Base-by-base conservation (phyloP, 441 rosid genomes). In the Melastoma candidum region DNA sequence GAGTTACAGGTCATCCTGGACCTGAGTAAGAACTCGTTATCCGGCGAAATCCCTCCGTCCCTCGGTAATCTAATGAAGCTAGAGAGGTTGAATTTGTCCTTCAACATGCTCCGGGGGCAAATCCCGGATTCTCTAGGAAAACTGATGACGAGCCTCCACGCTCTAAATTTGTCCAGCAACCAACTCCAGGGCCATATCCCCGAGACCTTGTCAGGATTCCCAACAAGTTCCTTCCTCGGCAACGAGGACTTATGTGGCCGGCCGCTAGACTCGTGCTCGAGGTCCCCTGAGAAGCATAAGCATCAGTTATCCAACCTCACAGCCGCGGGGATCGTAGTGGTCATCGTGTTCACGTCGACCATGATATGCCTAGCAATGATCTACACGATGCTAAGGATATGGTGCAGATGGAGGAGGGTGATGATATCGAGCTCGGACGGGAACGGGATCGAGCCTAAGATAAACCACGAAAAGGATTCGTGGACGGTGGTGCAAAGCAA, bases 1-100 rank as follows among this genome's bases (percentile, higher is more conserved):
- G 95, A 88, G 58, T 73, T 90, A 46, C 96, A 92, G 72, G 94
- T 85, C 56, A 82, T 76, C 59, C 53, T 92, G 58, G 97, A 88
- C 57, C 71, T 87, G 48, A 85, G 98, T 64, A 61, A 64, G 48
- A 92, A 92, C 63, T 72, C 63, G 17, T 56, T 90, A 27, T 68
- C 84, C 0, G 94, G 89, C 10, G 48, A 69, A 46, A 85, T 92
- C 39, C 98, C 95, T 9, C 47, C 79, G 0, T 75, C 87, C 24
- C 73, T 92, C 0, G 89, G 94, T 7, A 73, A 57, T 59, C 77
- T 92, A 12, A 44, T 64, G 26, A 87, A 85, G 78, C 63, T 92
- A 50, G 94, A 85, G 59, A 71, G 81, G 26, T 66, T 92, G 55
- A 87, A 92, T 51, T 77, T 92, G 25, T 85, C 96, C 14, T 74